phyloP scores from a whole-genome alignment of 2,329 filamentous ascomycete species.

The Penicillium sp. region DNA sequence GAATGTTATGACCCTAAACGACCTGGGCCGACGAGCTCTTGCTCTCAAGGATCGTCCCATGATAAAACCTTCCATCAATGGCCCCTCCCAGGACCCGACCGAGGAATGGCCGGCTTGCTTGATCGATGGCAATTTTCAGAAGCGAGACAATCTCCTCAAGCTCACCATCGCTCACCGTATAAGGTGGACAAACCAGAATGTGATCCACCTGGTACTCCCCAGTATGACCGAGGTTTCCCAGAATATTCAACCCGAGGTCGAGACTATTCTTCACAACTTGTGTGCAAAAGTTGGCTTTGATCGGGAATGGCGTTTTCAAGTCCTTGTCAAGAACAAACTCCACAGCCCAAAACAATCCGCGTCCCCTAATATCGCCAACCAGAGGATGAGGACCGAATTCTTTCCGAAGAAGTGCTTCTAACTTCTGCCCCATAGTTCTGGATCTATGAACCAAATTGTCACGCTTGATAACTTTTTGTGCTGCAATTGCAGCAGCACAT shows the following conservation, averaged over 20 bases:
- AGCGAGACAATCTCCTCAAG: slow-evolving; percentile 10
- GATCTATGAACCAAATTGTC: slow-evolving; percentile 57
- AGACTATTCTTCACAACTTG: slow-evolving; percentile 4
- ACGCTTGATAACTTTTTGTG: slow-evolving; percentile 61
- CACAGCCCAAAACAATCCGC: slow-evolving; percentile 58
- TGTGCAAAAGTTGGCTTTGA: slow-evolving; percentile 4
- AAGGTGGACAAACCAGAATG: slow-evolving; percentile 13
- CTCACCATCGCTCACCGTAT: slow-evolving; percentile 10
- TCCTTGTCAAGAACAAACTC: slow-evolving; percentile 17
- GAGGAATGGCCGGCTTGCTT: slow-evolving; percentile 1
- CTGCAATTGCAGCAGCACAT: slow-evolving; percentile 60
- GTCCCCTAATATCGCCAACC: slow-evolving; percentile 60
- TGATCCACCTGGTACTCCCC: slow-evolving; percentile 19
- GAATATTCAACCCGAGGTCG: slow-evolving; percentile 10
- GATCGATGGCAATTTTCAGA: slow-evolving; percentile 9
- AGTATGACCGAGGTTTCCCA: slow-evolving; percentile 14
- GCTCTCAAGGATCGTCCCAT: too few relatives aligned
- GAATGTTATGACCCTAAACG: too few relatives aligned
- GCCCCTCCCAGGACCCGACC: neutral
- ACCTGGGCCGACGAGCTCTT: too few relatives aligned
- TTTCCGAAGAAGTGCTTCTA: slow-evolving; percentile 11
- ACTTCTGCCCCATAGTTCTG: slow-evolving; percentile 10
- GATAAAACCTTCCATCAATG: neutral
- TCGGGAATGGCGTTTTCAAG: slow-evolving; percentile 4
- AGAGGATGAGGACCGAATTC: slow-evolving; percentile 45